phyloP scores from a whole-genome alignment of 495 filamentous ascomycete genomes.

The Podospora pseudopauciseta region DNA sequence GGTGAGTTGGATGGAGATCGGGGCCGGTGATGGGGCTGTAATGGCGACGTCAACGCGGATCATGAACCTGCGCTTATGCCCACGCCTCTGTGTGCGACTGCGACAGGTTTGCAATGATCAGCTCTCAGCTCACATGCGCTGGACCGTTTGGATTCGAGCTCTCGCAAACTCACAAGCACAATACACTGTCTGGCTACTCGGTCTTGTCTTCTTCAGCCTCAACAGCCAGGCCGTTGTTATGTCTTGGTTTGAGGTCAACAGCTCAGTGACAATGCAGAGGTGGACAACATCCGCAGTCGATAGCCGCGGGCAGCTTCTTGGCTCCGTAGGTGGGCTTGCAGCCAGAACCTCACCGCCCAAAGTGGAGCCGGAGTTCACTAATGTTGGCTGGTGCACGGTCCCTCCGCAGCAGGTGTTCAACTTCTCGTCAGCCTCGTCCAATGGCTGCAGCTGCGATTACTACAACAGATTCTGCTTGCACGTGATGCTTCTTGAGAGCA shows the following conservation, averaged over 20 bases:
- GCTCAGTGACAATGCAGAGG: not conserved
- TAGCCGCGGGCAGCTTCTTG: not conserved
- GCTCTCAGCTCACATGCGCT: not conserved
- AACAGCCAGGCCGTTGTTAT: not conserved
- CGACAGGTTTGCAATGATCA: not conserved
- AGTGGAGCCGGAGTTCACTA: not conserved
- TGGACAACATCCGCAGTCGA: not conserved
- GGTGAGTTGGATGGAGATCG: not conserved
- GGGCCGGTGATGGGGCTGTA: not conserved
- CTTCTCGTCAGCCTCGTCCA: not conserved
- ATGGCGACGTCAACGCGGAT: slow-evolving; percentile 12
- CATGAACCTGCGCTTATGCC: not conserved
- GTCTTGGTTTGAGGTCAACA: not conserved
- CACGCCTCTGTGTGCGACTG: not conserved
- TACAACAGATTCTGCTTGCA: not conserved
- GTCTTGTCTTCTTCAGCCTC: not conserved
- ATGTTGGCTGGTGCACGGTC: not conserved
- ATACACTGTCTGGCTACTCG: not conserved
- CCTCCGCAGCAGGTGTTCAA: not conserved
- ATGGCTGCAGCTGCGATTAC: not conserved
- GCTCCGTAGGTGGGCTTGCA: not conserved
- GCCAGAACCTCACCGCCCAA: slow-evolving; percentile 3
- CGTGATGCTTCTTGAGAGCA: not conserved
- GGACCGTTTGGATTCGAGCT: not conserved
- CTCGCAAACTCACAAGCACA: not conserved